A percentile compares a stretch with the other conserved stretches of the same genome.
Conservation (phyloP, 2,329 filamentous ascomycete genomes). For the Aspergillus chevalieri region DNA sequence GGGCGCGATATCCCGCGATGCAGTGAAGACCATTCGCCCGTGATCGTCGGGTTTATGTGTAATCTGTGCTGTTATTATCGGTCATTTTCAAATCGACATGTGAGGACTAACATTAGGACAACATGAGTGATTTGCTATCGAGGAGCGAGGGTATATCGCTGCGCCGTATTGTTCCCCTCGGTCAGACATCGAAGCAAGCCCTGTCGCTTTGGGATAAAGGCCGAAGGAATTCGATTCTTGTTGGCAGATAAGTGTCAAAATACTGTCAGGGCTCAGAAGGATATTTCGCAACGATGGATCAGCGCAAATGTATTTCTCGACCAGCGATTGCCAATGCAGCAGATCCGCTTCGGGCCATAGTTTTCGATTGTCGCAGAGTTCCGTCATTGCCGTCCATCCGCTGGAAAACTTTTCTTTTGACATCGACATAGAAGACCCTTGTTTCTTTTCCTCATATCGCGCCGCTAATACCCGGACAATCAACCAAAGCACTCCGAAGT, state of each 20-base stretch:
- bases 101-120: slow-evolving; percentile 12
- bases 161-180: slow-evolving; percentile 15
- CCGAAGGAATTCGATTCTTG: slow-evolving; percentile 18
- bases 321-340: slow-evolving; percentile 19
- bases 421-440: neutral
- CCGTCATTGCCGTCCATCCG: neutral
- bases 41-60: slow-evolving; percentile 25
- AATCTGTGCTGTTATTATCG: slow-evolving; percentile 12
- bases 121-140: slow-evolving; percentile 18
- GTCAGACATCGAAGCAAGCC: slow-evolving; percentile 2
- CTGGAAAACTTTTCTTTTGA: neutral
- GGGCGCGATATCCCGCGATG: slow-evolving; percentile 19
- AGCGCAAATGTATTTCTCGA: slow-evolving; percentile 23
- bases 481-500: slow-evolving; percentile 26
- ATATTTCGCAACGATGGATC: slow-evolving; percentile 9
- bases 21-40: slow-evolving; percentile 26
- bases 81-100: neutral
- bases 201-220: slow-evolving; percentile 12
- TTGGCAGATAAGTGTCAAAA: slow-evolving; percentile 13
- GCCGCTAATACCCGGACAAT: slow-evolving; percentile 26
- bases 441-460: slow-evolving; percentile 9
- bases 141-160: slow-evolving; percentile 14
- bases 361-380: neutral
- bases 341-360: slow-evolving; percentile 24
- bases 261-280: neutral